Conservation (phyloP, 306 rosid species). For the Corylus heterophylla region DNA sequence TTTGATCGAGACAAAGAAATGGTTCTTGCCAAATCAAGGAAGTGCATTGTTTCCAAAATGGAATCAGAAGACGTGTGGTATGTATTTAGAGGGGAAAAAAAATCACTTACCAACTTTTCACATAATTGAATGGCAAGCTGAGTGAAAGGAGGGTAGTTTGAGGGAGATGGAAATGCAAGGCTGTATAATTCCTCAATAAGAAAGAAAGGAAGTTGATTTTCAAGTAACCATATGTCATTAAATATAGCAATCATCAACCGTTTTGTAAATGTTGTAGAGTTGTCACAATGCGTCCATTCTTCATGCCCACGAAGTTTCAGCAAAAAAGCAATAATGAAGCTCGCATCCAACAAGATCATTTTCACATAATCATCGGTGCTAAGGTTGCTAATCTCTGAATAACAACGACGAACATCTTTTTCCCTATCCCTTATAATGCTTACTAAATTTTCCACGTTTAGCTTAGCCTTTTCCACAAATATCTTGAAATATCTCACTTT, state of each 20-base stretch:
- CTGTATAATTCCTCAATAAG: neutral
- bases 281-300: neutral
- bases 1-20: neutral
- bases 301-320: no score
- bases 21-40: neutral
- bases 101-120: rapidly evolving
- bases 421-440: neutral
- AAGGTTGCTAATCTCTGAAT: neutral
- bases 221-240: neutral
- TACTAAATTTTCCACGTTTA: neutral
- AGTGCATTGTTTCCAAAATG: neutral
- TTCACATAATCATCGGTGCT: neutral
- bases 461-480: neutral
- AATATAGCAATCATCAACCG: neutral
- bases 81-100: neutral
- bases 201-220: constrained; percentile 26
- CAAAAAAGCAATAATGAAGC: neutral
- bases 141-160: neutral
- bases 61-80: rapidly evolving
- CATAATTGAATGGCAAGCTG: neutral
- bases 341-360: constrained; percentile 13
- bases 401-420: neutral
- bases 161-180: neutral
- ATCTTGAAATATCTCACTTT: neutral
- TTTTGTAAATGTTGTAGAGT: neutral